Base-by-base conservation (phyloP, 768 basidiomycete genomes). In the Tricholoma sp. region DNA sequence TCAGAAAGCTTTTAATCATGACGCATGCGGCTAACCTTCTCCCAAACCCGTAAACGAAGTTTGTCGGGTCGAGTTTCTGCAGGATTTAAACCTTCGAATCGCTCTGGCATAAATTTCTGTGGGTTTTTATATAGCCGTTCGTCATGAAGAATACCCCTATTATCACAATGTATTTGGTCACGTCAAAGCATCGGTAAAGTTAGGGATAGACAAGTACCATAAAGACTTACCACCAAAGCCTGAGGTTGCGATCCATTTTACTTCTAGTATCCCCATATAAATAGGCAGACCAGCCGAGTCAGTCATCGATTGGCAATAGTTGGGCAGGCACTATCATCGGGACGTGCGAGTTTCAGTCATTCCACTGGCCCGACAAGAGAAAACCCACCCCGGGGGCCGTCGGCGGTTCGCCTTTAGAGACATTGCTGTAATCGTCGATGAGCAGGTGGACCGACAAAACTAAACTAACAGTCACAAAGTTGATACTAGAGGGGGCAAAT, bases 171-270 rank as follows among this genome's bases (percentile, higher is more conserved):
- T 12, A 21, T 21, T n/a, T 12, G 6, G 18, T 39, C 39, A 39
- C 6, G 16, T 39, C n/a, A 39, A n/a, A 18, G n/a, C 18, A n/a
- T 14, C 14, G 16, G 39, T 5, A 5, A 4, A 4, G 6, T 14
- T 8, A 18, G 16, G 16, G 16, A n/a, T 7, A 18, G 19, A 14
- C 11, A 29, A 18, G 52, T 34, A 62, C 61, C 61, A 62, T 22
- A 19, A n/a, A 12, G 24, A 50, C 49, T 9, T 56, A 62, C 61
- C 61, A 22, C 61, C 61, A 39, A 62, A 62, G 3, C 58, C 59
- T 7, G 61, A 62, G 7, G 61, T 56, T 19, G 61, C 61, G 35
- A 62, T 62, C 61, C 61, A 62, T 52, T 62, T 62, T 18, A 62
- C 59, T n/a, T n/a, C n/a, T n/a, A n/a, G n/a, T n/a, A n/a, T n/a